A percentile compares a stretch with the other conserved stretches of the same genome.
Evolutionary conservation across 306 rosid genomes (phyloP).

Genomic region (Sindora glabra): DNA sequence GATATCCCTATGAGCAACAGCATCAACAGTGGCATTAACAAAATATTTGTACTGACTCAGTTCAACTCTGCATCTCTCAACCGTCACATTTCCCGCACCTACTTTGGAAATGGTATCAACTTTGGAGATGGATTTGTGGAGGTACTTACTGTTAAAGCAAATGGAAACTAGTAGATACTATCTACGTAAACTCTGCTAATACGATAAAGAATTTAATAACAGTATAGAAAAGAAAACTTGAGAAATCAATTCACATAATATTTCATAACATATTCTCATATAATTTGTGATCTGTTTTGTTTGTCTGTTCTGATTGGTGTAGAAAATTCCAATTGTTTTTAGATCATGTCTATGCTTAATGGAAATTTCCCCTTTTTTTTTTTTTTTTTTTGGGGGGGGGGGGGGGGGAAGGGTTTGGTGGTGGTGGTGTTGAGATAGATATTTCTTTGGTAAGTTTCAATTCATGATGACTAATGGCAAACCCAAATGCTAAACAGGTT

Average conservation of each 20-base stretch:
- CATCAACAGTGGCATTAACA: constrained; percentile 86
- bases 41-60: constrained; percentile 76
- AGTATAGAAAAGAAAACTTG: neutral
- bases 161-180: neutral
- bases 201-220: neutral
- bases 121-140: constrained; percentile 95
- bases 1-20: constrained; percentile 97
- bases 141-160: constrained; percentile 39
- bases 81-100: constrained; percentile 87
- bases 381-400: too few species aligned
- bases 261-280: neutral
- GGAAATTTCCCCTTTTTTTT: too few species aligned
- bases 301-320: constrained; percentile 12
- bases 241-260: neutral
- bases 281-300: neutral
- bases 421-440: neutral
- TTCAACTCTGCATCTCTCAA: constrained; percentile 85
- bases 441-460: neutral
- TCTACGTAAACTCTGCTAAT: neutral
- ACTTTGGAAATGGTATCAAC: constrained; percentile 77
- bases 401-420: neutral
- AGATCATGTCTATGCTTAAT: too few species aligned
- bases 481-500: constrained; percentile 46
- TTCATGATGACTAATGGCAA: neutral
- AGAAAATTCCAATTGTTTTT: too few species aligned